These are phyloP conservation scores for Staphylotrichum tortipilum DNA, from an alignment of 495 filamentous ascomycete species.

Conservation along the genomic window DNA sequence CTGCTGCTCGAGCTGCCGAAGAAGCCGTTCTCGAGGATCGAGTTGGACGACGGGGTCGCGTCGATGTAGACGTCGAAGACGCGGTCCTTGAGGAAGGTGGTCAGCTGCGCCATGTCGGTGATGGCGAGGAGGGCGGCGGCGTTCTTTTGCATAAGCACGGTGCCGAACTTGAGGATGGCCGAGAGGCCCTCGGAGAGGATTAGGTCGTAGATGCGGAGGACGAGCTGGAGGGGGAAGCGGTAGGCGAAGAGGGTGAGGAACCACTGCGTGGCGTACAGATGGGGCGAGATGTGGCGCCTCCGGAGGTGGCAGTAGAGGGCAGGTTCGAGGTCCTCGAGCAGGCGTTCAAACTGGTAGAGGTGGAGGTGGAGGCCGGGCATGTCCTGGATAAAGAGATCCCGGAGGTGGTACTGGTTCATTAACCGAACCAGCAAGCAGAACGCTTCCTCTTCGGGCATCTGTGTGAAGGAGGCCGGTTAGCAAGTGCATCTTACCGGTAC, in stretches of 20 bases:
- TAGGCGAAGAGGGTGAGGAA: constrained; percentile 99
- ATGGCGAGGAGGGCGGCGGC: constrained; percentile 66
- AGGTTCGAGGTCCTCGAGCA: constrained; percentile 90
- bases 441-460: constrained; percentile 97
- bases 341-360: constrained; percentile 88
- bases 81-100: constrained; percentile 82
- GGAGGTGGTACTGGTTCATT: constrained; percentile 93
- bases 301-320: constrained; percentile 91
- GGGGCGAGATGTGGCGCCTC: constrained; percentile 75
- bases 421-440: constrained; percentile 87
- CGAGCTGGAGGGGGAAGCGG: constrained; percentile 91
- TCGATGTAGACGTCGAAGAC: constrained; percentile 97
- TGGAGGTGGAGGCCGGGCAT: constrained; percentile 94
- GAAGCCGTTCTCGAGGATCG: constrained; percentile 91
- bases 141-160: constrained; percentile 94
- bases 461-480: not conserved
- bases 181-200: constrained; percentile 92
- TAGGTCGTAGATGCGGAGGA: constrained; percentile 92
- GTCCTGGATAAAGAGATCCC: constrained; percentile 88
- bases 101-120: constrained; percentile 82
- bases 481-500: not conserved
- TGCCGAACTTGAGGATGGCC: constrained; percentile 84
- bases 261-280: constrained; percentile 97
- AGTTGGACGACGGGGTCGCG: constrained; percentile 73
- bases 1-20: constrained; percentile 80